Evolutionary conservation across 495 filamentous ascomycete species (phyloP).

Genomic region (Delitschia confertaspora): DNA sequence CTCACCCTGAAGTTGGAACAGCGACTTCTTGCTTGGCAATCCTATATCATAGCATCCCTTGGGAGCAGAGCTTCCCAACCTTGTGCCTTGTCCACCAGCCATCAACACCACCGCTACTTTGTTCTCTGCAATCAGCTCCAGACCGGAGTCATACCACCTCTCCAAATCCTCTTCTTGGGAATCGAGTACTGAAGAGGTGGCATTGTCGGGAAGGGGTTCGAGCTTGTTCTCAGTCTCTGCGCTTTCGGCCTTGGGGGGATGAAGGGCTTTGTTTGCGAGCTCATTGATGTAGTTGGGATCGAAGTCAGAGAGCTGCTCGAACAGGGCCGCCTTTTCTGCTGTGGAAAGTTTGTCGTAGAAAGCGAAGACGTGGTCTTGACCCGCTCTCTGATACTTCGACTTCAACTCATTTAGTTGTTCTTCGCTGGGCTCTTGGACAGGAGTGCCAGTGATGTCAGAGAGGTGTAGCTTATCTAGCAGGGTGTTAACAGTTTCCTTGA

Average conservation of each 20-base stretch:
- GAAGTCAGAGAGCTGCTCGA: constrained; percentile 69
- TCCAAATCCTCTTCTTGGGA: constrained; percentile 71
- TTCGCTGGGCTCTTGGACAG: constrained; percentile 56
- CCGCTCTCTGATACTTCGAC: constrained; percentile 66
- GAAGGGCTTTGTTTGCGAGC: constrained; percentile 68
- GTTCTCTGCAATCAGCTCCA: constrained; percentile 77
- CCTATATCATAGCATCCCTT: constrained; percentile 97
- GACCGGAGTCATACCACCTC: constrained; percentile 74
- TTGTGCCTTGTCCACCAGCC: constrained; percentile 94
- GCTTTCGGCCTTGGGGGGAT: constrained; percentile 54
- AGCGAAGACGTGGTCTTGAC: constrained; percentile 83
- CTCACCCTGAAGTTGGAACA: constrained; percentile 97
- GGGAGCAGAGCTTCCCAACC: constrained; percentile 85
- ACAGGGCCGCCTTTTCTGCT: constrained; percentile 68
- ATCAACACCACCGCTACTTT: constrained; percentile 93
- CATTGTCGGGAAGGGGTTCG: constrained; percentile 84
- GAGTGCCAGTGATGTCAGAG: constrained; percentile 32
- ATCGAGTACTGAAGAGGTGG: constrained; percentile 85
- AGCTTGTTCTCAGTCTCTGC: constrained; percentile 50
- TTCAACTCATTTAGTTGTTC: constrained; percentile 66
- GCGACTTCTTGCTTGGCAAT: constrained; percentile 79
- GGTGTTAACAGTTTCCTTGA: constrained; percentile 46
- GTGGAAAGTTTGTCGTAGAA: constrained; percentile 73
- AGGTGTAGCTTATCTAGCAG: constrained; percentile 50
- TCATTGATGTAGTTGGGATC: constrained; percentile 76